Conservation (phyloP, 2,329 filamentous ascomycete species). For the Xylariaceae sp. region DNA sequence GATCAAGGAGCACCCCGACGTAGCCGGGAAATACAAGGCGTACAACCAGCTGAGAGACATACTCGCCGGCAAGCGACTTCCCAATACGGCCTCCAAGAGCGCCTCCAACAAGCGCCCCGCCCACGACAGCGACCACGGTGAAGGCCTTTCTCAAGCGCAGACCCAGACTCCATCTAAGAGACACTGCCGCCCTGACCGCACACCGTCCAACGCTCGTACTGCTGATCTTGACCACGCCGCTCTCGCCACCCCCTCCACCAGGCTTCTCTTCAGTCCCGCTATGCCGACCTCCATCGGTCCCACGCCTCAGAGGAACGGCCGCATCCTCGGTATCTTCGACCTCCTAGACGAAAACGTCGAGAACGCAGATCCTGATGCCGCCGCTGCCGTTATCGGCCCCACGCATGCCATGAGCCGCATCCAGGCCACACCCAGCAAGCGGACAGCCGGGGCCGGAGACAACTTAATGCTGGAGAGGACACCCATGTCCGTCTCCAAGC, state of each 20-base stretch:
- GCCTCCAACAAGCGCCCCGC: conserved; percentile 41
- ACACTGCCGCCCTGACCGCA: conserved; percentile 41
- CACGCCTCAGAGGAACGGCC: conserved; percentile 76
- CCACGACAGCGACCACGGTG: conserved; percentile 30
- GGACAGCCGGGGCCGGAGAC: conserved; percentile 25
- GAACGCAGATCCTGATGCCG: conserved; percentile 47
- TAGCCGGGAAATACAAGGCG: conserved; percentile 73
- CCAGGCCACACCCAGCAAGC: conserved; percentile 49
- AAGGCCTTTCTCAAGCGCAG: conserved; percentile 40
- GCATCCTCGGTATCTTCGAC: conserved; percentile 76
- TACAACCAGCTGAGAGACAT: conserved; percentile 66
- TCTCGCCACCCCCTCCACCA: conserved; percentile 54
- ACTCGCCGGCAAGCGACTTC: conserved; percentile 50
- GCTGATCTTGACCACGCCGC: conserved; percentile 34
- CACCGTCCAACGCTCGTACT: conserved; percentile 42
- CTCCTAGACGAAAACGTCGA: conserved; percentile 53
- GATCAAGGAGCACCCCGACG: conserved; percentile 69
- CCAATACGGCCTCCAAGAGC: conserved; percentile 35
- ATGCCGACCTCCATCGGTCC: conserved; percentile 66
- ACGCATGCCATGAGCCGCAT: conserved; percentile 7
- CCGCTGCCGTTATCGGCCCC: conserved; percentile 36
- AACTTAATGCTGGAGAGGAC: conserved; percentile 43
- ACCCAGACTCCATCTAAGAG: conserved; percentile 53
- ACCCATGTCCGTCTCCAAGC: conserved; percentile 57
- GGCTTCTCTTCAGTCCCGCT: conserved; percentile 59